Conservation (phyloP, 805 yeast species). For the Candida boleticola region DNA sequence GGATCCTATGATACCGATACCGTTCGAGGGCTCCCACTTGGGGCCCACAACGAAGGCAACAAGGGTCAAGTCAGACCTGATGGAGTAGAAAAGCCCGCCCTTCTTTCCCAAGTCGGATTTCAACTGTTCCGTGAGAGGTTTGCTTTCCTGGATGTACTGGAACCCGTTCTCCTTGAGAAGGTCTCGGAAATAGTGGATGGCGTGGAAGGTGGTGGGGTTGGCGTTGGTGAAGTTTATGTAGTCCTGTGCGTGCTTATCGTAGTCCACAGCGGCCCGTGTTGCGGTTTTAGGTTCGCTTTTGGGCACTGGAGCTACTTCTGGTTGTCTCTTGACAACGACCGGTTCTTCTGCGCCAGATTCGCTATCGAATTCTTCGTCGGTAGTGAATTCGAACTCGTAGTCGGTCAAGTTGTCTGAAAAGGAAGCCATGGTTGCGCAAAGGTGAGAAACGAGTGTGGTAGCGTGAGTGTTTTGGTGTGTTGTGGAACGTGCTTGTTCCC, state of each 20-base stretch:
- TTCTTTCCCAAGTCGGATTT: background rate
- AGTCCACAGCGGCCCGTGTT: slow-evolving; percentile 8
- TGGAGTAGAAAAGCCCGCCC: slow-evolving; percentile 25
- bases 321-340: background rate
- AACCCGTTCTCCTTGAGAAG: slow-evolving; percentile 28
- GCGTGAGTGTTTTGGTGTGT: too few species aligned
- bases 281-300: background rate
- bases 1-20: slow-evolving; percentile 26
- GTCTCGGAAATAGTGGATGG: slow-evolving; percentile 20
- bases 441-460: too few species aligned
- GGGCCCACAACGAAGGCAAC: slow-evolving; percentile 39
- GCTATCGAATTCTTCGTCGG: slow-evolving; percentile 2
- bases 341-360: background rate
- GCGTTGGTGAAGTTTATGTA: slow-evolving; percentile 31
- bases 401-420: background rate
- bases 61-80: slow-evolving; percentile 30
- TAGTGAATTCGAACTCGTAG: slow-evolving; percentile 1
- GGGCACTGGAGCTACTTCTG: background rate
- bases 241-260: slow-evolving; percentile 16
- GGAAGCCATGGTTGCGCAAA: background rate
- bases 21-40: slow-evolving; percentile 31
- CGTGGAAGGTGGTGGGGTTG: slow-evolving; percentile 45
- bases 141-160: slow-evolving; percentile 22
- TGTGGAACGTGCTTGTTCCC: too few species aligned
- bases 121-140: slow-evolving; percentile 10